These are phyloP conservation scores for Smithsoniella earleae DNA, from an alignment of 163 green algal species.

Conservation along the genomic window DNA sequence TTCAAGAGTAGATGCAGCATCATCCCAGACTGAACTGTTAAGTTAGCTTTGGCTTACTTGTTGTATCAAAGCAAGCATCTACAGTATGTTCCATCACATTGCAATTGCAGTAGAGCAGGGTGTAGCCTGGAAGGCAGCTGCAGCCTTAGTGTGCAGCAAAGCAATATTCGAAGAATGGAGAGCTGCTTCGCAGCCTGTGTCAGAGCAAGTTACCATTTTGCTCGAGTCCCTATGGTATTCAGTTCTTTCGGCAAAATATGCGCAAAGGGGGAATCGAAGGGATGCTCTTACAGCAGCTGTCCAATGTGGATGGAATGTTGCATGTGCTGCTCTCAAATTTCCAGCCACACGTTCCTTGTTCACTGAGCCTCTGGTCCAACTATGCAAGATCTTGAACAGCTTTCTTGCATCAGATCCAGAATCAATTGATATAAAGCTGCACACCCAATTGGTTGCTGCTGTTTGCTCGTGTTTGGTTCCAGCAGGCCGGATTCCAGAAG, in stretches of 20 bases:
- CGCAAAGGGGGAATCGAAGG: constrained; percentile 13
- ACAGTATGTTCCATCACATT: no score
- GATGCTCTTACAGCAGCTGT: background rate
- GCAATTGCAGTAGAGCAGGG: no score
- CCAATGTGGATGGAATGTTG: background rate
- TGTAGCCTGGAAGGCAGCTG: background rate
- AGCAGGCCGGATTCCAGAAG: background rate
- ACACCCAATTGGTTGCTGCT: background rate
- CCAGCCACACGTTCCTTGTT: background rate
- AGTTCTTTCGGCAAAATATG: constrained; percentile 28
- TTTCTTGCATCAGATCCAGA: background rate
- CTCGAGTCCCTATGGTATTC: background rate
- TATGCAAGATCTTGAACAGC: background rate
- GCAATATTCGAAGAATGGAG: background rate
- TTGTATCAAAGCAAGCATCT: no score
- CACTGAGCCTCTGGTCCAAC: background rate
- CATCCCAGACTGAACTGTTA: no score
- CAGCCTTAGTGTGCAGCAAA: background rate
- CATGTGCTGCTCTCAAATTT: background rate
- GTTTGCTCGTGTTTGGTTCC: background rate
- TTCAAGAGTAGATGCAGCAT: no score
- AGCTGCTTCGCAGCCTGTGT: background rate
- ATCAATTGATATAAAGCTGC: background rate
- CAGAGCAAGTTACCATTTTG: background rate
- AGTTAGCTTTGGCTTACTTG: no score